phyloP scores from a whole-genome alignment of 805 yeast species.

The Lachancea meyersii region DNA sequence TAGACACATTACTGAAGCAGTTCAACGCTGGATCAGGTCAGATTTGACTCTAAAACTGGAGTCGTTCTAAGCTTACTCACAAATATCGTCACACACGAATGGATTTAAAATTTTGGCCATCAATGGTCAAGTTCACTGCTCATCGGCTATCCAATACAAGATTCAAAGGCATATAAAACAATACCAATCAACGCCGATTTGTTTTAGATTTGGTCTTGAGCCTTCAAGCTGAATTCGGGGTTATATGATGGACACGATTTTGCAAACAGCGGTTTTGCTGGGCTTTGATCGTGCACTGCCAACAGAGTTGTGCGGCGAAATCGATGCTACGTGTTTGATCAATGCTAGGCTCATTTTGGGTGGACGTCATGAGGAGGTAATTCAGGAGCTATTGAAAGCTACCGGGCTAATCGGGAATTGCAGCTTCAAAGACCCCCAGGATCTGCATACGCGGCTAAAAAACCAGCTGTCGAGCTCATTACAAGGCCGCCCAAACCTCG shows the following conservation, averaged over 20 bases:
- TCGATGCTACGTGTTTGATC: constrained; percentile 1
- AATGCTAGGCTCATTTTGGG: constrained; percentile 16
- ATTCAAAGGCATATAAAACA: not conserved
- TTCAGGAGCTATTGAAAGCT: constrained; percentile 9
- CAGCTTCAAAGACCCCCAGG: not conserved
- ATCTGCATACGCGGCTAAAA: not conserved
- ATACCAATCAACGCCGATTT: not conserved
- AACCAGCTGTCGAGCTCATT: constrained; percentile 4
- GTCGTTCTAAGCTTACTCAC: too few species aligned
- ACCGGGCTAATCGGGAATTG: not conserved
- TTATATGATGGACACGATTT: not conserved
- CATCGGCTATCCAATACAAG: constrained; percentile 1
- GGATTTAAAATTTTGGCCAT: not conserved
- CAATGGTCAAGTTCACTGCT: not conserved
- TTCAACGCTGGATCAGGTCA: too few species aligned
- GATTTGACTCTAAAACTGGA: too few species aligned
- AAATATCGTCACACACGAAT: too few species aligned
- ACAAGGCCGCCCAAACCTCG: constrained; percentile 1
- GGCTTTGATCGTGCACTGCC: not conserved
- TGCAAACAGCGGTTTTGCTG: constrained; percentile 4
- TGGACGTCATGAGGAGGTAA: constrained; percentile 22
- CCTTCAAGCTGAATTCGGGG: not conserved
- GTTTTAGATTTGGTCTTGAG: not conserved
- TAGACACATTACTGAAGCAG: too few species aligned
- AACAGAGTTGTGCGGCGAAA: not conserved